Base-by-base conservation (phyloP, 495 filamentous ascomycete species). In the Hypoxylon rickii region DNA sequence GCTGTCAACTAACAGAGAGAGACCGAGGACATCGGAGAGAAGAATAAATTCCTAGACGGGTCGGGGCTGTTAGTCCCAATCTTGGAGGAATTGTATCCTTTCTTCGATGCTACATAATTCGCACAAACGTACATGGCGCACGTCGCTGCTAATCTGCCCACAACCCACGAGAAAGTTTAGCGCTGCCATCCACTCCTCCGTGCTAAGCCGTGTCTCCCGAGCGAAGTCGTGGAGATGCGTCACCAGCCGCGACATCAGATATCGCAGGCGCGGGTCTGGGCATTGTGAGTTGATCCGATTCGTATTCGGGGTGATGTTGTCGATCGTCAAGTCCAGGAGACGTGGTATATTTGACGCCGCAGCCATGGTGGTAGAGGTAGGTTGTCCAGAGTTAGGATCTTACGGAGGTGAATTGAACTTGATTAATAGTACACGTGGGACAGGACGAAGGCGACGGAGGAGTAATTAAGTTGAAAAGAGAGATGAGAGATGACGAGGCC, bases 11-110 rank as follows among this genome's bases (percentile, higher is more conserved):
- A 96, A 85, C 47, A 95, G 80, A 21, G 91, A 96, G 36, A 97
- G 86, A 50, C 92, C 92, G 36, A 96, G 82, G 50, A 92, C 79
- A 75, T 97, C 92, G 45, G 89, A 94, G 61, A 96, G 89, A 45
- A 96, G 87, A 72, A 96, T 96, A 78, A 90, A 96, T 80, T 97
- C 92, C 83, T 93, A 42, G n/a, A 18, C n/a, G 13, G 18, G 0
- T 2, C 13, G 2, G 7, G 15, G 8, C 16, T 22, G 46, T 61
- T 15, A 55, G 58, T 19, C 11, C 5, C n/a, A n/a, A n/a, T n/a
- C n/a, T n/a, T n/a, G n/a, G n/a, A n/a, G n/a, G 24, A 29, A 4
- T 29, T 29, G 24, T 29, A 4, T 29, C 10, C 10, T 29, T 29
- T 29, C 24, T 29, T 29, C 24, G 24, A 4, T 4, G 24, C 24